Conservation (phyloP, 2,329 filamentous ascomycete genomes). For the Xylariaceae sp. region DNA sequence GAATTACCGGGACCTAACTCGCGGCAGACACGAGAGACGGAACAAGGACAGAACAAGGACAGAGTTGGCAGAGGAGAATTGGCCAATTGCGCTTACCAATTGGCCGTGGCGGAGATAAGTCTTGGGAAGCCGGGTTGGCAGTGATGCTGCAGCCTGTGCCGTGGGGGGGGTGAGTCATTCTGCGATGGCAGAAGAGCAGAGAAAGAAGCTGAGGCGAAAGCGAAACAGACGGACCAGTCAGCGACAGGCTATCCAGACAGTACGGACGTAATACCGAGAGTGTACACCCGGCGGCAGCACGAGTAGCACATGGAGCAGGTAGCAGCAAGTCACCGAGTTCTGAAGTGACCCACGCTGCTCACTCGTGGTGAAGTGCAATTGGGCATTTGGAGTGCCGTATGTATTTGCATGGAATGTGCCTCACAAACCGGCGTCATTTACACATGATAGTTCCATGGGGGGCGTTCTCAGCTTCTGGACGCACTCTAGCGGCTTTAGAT, state of each 20-base stretch:
- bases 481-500: no score
- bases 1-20: neutral
- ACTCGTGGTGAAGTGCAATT: conserved; percentile 20
- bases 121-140: conserved; percentile 10
- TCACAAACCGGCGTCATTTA: no score
- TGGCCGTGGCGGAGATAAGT: conserved; percentile 16
- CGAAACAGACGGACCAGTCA: conserved; percentile 2
- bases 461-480: no score
- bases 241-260: neutral
- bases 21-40: conserved; percentile 1
- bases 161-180: conserved; percentile 25
- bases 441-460: no score
- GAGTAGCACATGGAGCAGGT: no score
- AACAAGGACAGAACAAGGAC: conserved; percentile 2
- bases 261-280: no score
- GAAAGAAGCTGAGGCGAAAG: conserved; percentile 16
- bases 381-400: conserved; percentile 9
- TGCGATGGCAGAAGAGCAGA: conserved; percentile 17
- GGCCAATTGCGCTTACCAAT: conserved; percentile 26
- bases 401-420: no score
- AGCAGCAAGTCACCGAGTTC: no score
- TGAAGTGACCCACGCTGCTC: conserved; percentile 7
- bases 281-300: no score
- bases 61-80: no score
- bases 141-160: conserved; percentile 15